Base-by-base conservation (phyloP, 306 rosid species). In the Cucurbita ficifolia region DNA sequence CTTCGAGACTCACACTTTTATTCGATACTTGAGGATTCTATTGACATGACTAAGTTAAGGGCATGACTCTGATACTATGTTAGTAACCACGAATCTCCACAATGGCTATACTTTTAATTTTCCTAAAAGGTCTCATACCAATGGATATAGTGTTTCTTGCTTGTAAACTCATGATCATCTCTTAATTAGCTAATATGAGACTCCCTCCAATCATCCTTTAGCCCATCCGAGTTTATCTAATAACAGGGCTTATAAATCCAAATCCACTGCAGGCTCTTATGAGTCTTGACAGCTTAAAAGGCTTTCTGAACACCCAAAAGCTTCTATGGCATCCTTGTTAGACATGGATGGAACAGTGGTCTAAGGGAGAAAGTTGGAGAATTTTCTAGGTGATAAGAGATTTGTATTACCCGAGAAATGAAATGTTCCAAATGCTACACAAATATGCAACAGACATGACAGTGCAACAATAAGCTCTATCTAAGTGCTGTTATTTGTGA, bases 401-500 rank as follows among this genome's bases (percentile, higher is more conserved):
- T 5, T 50, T 50, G 21, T 70, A 70, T 70, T 70, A 70, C 58
- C 17, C 3, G 24, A 70, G 74, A 52, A 45, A 70, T 69, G 57
- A 69, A 24, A 51, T 24, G 39, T 48, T 45, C 9, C 56, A 48
- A 29, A 14, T 69, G 40, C 43, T 48, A 57, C 43, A 69, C 13
- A 48, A 69, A 48, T 22, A 24, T 49, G 74, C 59, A 49, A 69
- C 55, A 68, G 46, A 46, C 7, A 24, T 70, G 59, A 70, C 24
- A 10, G 16, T 24, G 56, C 29, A 33, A 68, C 57, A 46, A 45
- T 69, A 14, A 69, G 57, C 57, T 69, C 24, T 51, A 70, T 17
- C 57, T 70, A 48, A 49, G 40, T 50, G 58, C 42, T 70, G 74
- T 4, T 29, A 70, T 70, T 29, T 70, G 74, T 49, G 59, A 70